Conservation (phyloP, 306 rosid genomes). For the Cicer cuneatum region DNA sequence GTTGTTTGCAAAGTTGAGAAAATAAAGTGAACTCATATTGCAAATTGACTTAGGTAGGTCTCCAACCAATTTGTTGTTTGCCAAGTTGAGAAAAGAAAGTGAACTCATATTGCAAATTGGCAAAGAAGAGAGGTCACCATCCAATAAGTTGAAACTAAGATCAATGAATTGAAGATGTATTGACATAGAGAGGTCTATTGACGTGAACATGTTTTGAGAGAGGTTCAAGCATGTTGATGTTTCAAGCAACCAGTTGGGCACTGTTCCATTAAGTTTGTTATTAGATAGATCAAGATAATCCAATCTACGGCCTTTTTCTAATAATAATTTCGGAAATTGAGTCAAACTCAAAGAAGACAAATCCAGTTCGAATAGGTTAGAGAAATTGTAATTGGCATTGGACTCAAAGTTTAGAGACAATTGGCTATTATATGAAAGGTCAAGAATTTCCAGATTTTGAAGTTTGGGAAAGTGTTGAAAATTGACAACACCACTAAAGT, state of each 20-base stretch:
- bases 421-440: neutral
- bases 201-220: slow-evolving; percentile 38
- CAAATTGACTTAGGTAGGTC: slow-evolving; percentile 2
- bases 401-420: neutral
- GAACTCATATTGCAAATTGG: slow-evolving; percentile 9
- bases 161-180: neutral
- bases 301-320: neutral
- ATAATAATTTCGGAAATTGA: neutral
- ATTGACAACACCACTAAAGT: neutral
- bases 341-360: neutral
- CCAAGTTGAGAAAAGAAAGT: neutral
- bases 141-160: slow-evolving; percentile 34
- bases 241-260: slow-evolving; percentile 9
- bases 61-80: slow-evolving; percentile 25
- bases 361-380: accelerated
- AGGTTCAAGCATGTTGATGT: neutral
- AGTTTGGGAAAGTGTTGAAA: slow-evolving; percentile 6
- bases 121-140: slow-evolving; percentile 2
- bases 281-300: neutral
- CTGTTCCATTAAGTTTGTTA: neutral
- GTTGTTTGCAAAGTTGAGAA: slow-evolving; percentile 14
- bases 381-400: neutral
- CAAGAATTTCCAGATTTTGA: neutral
- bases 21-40: neutral
- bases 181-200: too few species aligned